These are phyloP conservation scores for Suhomyces sp. DNA, from an alignment of 805 yeast species.

Conservation along the genomic window DNA sequence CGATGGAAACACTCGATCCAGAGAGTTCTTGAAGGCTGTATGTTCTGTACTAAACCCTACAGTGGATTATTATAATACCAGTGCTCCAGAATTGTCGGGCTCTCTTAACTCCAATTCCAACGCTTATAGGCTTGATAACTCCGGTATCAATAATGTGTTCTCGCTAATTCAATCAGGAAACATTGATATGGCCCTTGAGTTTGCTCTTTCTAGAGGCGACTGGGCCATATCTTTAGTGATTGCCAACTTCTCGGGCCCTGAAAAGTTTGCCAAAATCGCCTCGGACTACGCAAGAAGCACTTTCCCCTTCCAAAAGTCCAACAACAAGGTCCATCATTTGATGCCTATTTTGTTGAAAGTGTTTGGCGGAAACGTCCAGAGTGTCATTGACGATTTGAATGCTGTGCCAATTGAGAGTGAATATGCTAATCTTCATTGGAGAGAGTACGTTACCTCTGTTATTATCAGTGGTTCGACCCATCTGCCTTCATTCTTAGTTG, in stretches of 20 bases:
- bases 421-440: conserved; percentile 55
- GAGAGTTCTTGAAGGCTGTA: conserved; percentile 28
- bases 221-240: conserved; percentile 77
- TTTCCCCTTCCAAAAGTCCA: conserved; percentile 39
- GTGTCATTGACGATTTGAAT: conserved; percentile 49
- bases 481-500: conserved; percentile 42
- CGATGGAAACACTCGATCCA: conserved; percentile 30
- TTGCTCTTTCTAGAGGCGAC: conserved; percentile 60
- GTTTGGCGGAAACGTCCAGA: conserved; percentile 57
- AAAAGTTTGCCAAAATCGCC: conserved; percentile 55
- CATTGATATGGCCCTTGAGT: conserved; percentile 60
- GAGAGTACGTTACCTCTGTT: conserved; percentile 41
- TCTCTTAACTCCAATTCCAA: conserved; percentile 26
- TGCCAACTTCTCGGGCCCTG: conserved; percentile 63
- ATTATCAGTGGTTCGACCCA: conserved; percentile 28
- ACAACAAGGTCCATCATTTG: conserved; percentile 38
- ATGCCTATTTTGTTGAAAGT: conserved; percentile 61
- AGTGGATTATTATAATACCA: conserved; percentile 31
- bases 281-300: conserved; percentile 53
- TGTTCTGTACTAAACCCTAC: conserved; percentile 43
- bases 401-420: conserved; percentile 38
- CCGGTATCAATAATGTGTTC: conserved; percentile 33
- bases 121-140: conserved; percentile 41
- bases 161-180: conserved; percentile 56
- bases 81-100: conserved; percentile 27